phyloP scores from a whole-genome alignment of 352 stramenopile species.

The Phytopythium cucurbitacearum region DNA sequence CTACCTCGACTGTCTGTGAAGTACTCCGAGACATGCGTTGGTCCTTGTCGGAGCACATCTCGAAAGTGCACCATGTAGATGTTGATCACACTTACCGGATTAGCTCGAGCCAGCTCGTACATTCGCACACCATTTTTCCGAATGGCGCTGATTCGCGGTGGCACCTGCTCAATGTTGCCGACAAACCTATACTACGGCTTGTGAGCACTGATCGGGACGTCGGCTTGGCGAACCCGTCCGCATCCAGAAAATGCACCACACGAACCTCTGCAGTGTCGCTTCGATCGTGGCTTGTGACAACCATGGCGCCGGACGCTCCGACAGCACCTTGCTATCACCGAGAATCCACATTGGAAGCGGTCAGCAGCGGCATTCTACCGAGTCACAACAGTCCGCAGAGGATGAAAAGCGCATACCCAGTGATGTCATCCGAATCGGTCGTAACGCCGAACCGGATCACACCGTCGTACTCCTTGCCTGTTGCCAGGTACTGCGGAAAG shows the following conservation, averaged over 20 bases:
- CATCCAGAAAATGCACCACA: background rate
- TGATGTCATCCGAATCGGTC: conserved; percentile 81
- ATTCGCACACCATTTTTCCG: conserved; percentile 73
- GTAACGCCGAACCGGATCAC: conserved; percentile 75
- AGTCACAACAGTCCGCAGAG: background rate
- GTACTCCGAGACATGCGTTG: no score
- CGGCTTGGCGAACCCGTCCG: no score
- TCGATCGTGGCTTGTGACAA: conserved; percentile 33
- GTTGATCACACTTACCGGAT: conserved; percentile 25
- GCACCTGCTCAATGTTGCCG: conserved; percentile 69
- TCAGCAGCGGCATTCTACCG: no score
- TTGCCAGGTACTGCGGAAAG: conserved; percentile 42
- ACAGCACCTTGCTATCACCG: conserved; percentile 33
- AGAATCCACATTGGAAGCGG: no score
- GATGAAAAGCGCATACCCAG: conserved; percentile 25
- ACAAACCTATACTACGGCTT: conserved; percentile 46
- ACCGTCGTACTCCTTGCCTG: conserved; percentile 73
- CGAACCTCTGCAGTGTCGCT: conserved; percentile 41
- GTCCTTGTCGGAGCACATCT: no score
- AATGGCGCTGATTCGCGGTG: conserved; percentile 75
- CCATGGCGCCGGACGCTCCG: conserved; percentile 52
- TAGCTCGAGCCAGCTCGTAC: conserved; percentile 67
- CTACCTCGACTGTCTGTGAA: conserved; percentile 31
- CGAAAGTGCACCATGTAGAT: background rate
- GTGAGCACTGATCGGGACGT: no score